Percentiles rank a stretch among this genome's conserved stretches.
Evolutionary conservation across 106 monocot genomes (phyloP).

Genomic region (Dioscorea dumetorum): DNA sequence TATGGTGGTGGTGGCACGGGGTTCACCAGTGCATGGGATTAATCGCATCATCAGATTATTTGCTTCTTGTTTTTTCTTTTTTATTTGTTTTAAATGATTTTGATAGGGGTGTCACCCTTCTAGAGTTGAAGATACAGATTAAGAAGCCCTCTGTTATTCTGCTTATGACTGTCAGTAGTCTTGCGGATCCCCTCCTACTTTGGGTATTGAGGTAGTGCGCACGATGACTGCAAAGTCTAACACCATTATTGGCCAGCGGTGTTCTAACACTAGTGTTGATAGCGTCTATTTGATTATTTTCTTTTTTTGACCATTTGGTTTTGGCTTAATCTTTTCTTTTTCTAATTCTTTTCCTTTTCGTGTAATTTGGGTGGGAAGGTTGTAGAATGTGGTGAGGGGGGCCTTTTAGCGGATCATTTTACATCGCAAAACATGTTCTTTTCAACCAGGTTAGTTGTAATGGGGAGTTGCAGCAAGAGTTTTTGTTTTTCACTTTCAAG

Average conservation of each 20-base stretch:
- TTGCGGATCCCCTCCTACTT: neutral
- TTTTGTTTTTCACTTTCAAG: neutral
- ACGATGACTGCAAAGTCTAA: neutral
- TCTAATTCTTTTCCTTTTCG: neutral
- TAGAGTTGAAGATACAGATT: neutral
- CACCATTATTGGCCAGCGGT: neutral
- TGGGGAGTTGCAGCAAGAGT: neutral
- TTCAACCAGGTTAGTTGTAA: slow-evolving; percentile 1
- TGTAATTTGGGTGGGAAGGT: slow-evolving; percentile 9
- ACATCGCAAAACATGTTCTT: slow-evolving; percentile 12
- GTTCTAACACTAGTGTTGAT: neutral
- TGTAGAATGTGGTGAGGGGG: slow-evolving; percentile 13
- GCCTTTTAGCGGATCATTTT: neutral
- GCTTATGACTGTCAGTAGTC: neutral
- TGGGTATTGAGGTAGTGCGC: neutral
- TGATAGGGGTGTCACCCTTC: slow-evolving; percentile 4
- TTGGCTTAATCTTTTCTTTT: neutral
- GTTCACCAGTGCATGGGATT: slow-evolving; percentile 49
- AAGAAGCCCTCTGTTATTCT: neutral
- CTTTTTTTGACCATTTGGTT: neutral
- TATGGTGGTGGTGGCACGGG: slow-evolving; percentile 24
- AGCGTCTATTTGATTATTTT: neutral
- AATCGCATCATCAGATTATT: slow-evolving; percentile 4
- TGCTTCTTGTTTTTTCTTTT: slow-evolving; percentile 1
- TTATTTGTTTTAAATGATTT: slow-evolving; percentile 2